Conservation (phyloP, 1,284 basidiomycete species). For the Trametes sp. region DNA sequence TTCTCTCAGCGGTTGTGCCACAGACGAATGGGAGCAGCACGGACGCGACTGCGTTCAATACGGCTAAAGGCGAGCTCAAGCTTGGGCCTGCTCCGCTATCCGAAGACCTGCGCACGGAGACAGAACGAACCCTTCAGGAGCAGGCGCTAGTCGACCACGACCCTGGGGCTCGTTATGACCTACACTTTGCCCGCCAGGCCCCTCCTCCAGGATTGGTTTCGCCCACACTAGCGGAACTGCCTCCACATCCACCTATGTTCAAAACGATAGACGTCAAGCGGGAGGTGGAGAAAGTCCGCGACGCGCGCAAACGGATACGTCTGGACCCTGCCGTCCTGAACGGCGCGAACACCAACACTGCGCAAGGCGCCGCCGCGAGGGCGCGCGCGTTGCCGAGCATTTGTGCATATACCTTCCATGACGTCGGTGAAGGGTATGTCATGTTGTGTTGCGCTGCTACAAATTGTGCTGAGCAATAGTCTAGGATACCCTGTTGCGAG, state of each 20-base stretch:
- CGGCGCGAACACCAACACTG: conserved; percentile 60
- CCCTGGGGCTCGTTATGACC: conserved; percentile 67
- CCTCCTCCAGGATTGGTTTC: conserved; percentile 58
- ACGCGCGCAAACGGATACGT: conserved; percentile 89
- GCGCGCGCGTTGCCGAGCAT: conserved; percentile 85
- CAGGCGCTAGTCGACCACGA: conserved; percentile 77
- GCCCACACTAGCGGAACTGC: conserved; percentile 78
- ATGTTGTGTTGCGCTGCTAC: conserved; percentile 15
- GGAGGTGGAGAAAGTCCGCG: conserved; percentile 90
- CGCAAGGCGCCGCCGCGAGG: conserved; percentile 62
- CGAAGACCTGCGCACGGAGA: conserved; percentile 82
- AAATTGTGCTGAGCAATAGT: background rate
- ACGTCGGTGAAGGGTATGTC: conserved; percentile 87
- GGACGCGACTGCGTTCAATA: conserved; percentile 69
- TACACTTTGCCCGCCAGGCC: conserved; percentile 58
- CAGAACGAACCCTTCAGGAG: conserved; percentile 75
- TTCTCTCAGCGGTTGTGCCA: conserved; percentile 80
- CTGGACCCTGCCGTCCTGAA: conserved; percentile 77
- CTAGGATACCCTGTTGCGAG: conserved; percentile 83
- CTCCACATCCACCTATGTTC: conserved; percentile 84
- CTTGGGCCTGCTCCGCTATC: conserved; percentile 82
- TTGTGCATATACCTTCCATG: conserved; percentile 92
- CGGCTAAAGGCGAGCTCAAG: conserved; percentile 78
- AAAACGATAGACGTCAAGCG: conserved; percentile 89
- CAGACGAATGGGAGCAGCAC: conserved; percentile 53